Percentiles rank a stretch among this genome's conserved stretches.
phyloP scores from a whole-genome alignment of 768 basidiomycete species.

The Boletus eberwhitei region DNA sequence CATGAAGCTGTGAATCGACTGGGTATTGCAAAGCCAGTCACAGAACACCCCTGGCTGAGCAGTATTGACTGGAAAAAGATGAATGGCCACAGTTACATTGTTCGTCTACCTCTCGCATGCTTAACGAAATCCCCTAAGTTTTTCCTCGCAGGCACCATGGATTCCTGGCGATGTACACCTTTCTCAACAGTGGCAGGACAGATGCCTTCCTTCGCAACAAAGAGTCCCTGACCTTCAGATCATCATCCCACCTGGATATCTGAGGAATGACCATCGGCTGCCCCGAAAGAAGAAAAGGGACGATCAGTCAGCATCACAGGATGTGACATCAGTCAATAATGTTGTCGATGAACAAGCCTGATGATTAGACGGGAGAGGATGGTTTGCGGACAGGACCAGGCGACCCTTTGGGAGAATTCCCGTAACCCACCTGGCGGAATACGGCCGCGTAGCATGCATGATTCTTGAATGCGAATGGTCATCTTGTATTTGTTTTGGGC shows the following conservation, averaged over 20 bases:
- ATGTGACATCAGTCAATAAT: neutral
- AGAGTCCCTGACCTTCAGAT: conserved; percentile 41
- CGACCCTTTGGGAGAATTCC: neutral
- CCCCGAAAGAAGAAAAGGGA: conserved; percentile 3
- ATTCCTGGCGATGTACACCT: conserved; percentile 31
- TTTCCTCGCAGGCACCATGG: conserved; percentile 40
- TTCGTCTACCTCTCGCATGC: conserved; percentile 29
- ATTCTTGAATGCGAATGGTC: neutral
- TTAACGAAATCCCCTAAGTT: neutral
- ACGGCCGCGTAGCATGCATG: no score
- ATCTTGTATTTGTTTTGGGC: neutral
- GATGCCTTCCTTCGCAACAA: conserved; percentile 35
- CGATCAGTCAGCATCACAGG: neutral
- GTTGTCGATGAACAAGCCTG: neutral
- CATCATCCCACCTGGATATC: conserved; percentile 31
- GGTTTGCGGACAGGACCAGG: neutral
- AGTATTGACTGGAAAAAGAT: conserved; percentile 49
- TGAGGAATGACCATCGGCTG: conserved; percentile 38
- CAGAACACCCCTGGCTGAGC: conserved; percentile 43
- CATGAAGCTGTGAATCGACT: conserved; percentile 38
- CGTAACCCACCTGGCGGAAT: neutral
- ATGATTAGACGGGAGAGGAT: neutral
- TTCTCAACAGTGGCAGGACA: conserved; percentile 36
- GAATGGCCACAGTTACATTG: conserved; percentile 40
- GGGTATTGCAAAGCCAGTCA: conserved; percentile 36